These are phyloP conservation scores for Santalum album DNA, from an alignment of 164 flowering plant genomes.

Conservation along the genomic window DNA sequence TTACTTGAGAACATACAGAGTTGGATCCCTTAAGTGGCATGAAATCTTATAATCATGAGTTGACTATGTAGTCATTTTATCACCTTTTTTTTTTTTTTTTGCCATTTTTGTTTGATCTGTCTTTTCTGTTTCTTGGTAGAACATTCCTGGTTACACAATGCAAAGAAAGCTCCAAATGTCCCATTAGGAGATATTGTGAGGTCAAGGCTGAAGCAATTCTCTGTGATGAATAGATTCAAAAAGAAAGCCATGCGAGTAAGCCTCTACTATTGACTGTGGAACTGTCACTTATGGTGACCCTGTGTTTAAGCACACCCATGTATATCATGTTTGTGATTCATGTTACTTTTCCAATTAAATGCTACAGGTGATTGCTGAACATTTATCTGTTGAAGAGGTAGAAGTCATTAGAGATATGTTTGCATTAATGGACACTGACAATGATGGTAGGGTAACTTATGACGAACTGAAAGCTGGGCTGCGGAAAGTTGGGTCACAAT, in stretches of 20 bases:
- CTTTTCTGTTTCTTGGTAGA: conserved; percentile 30
- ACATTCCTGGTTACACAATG: conserved; percentile 92
- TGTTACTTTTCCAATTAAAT: conserved; percentile 15
- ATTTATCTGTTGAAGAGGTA: conserved; percentile 79
- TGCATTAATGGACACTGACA: conserved; percentile 82
- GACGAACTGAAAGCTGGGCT: conserved; percentile 82
- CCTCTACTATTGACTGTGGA: conserved; percentile 4
- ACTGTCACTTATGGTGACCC: neutral
- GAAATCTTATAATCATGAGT: neutral
- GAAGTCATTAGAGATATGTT: conserved; percentile 94
- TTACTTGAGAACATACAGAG: too few relatives aligned
- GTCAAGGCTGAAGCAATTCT: conserved; percentile 91
- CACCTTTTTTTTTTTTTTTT: too few relatives aligned
- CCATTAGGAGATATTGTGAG: conserved; percentile 96
- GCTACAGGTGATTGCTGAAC: conserved; percentile 85
- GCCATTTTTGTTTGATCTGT: neutral
- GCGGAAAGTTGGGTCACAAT: conserved; percentile 84
- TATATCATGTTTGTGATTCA: neutral
- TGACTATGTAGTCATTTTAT: neutral
- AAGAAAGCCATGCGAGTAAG: conserved; percentile 91
- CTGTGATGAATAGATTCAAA: conserved; percentile 91
- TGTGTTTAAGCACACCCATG: neutral
- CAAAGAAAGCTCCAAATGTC: conserved; percentile 95
- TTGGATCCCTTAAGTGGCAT: neutral
- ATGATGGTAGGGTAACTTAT: conserved; percentile 76